Evolutionary conservation across 768 basidiomycete species (phyloP), one percentile per base, ranked within the genome.

Genomic region (Tulasnella sp.): DNA sequence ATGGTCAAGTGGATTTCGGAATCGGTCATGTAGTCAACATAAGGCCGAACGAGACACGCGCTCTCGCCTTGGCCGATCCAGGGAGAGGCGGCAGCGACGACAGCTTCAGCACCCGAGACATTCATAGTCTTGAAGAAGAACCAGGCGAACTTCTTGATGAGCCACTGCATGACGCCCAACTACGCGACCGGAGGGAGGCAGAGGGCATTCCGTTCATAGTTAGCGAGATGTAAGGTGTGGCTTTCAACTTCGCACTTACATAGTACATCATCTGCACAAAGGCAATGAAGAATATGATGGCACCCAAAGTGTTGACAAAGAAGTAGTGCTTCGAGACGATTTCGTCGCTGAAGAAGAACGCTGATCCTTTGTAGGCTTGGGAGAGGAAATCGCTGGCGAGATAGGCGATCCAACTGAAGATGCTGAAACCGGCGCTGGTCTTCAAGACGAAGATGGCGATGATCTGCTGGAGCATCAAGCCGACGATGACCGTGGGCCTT

Each of bases 201-300:
- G 1, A 17, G 42, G 15, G 19, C 15, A 45, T 0, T 2, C 42
- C 2, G 15, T 2, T 17, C 42, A 45, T 45, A 14, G 42, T 45
- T 45, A 45, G 42, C 19, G 15, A 45, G n/a, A n/a, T n/a, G n/a
- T 17, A 17, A 15, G 42, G 42, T 6, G 15, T 19, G 19, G 15
- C 6, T 17, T 14, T 90, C n/a, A 96, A 85, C n/a, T 94, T 94
- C 69, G 93, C 90, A 34, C 76, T 80, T 84, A 82, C 82, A 78
- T 95, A 92, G 85, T 94, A 96, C 83, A 93, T 82, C 92, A 95
- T 94, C 83, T 96, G 93, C 74, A 96, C 89, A 79, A 93, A 91
- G 34, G 95, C 94, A 79, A 97, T 88, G 87, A 97, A 97, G 87
- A 97, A 97, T 81, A 97, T 93, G 82, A 97, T 92, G 29, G 91